Conservation (phyloP, 495 filamentous ascomycete genomes). For the Filosporella fistucella region DNA sequence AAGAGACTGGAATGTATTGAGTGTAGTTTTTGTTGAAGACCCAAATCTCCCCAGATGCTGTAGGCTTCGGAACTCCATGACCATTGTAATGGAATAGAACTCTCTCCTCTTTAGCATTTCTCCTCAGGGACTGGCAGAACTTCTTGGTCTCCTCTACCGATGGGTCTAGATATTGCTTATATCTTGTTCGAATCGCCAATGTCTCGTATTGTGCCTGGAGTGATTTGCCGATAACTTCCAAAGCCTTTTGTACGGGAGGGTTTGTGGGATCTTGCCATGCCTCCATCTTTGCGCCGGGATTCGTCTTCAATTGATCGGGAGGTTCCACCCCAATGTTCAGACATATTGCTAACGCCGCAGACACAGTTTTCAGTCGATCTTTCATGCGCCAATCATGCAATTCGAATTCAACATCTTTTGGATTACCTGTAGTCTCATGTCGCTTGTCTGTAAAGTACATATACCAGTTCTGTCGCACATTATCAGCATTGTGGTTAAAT, state of each 20-base stretch:
- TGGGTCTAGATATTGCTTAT: slow-evolving; percentile 94
- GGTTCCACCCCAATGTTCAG: slow-evolving; percentile 97
- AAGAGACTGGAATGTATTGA: slow-evolving; percentile 94
- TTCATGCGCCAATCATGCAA: slow-evolving; percentile 96
- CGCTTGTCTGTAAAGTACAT: slow-evolving; percentile 99
- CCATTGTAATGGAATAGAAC: slow-evolving; percentile 98
- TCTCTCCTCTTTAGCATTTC: slow-evolving; percentile 92
- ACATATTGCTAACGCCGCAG: slow-evolving; percentile 88
- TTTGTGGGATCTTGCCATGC: slow-evolving; percentile 93
- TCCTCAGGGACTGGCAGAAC: slow-evolving; percentile 81
- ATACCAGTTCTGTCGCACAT: slow-evolving; percentile 86
- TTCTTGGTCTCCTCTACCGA: slow-evolving; percentile 96
- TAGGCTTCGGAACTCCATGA: slow-evolving; percentile 96
- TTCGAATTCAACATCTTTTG: slow-evolving; percentile 52
- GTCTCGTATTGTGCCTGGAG: slow-evolving; percentile 95
- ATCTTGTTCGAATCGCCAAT: slow-evolving; percentile 86
- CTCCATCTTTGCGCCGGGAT: slow-evolving; percentile 86
- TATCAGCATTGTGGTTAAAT: neutral
- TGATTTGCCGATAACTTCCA: slow-evolving; percentile 93
- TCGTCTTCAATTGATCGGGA: slow-evolving; percentile 90
- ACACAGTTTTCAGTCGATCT: slow-evolving; percentile 94
- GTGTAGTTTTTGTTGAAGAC: slow-evolving; percentile 99
- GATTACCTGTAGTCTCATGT: slow-evolving; percentile 93
- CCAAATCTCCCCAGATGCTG: slow-evolving; percentile 95
- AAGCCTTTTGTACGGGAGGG: slow-evolving; percentile 73